Percentiles rank a stretch among this genome's conserved stretches.
Conservation (phyloP, 495 filamentous ascomycete genomes). For the Talaromyces liani region DNA sequence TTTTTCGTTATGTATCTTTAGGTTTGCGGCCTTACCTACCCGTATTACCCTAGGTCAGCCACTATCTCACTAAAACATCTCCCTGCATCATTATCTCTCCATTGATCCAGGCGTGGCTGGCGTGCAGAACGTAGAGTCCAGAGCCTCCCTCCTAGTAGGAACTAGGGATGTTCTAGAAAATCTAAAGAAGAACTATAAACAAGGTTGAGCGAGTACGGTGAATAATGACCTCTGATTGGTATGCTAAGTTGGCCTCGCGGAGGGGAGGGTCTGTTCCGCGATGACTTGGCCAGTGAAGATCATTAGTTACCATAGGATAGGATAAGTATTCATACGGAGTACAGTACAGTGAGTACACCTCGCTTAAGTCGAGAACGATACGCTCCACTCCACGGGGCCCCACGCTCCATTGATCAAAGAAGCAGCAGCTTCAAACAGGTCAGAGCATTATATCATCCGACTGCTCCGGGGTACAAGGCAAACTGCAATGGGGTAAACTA, state of each 20-base stretch:
- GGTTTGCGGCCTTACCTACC: too few species aligned
- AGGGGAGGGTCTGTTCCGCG: slow-evolving; percentile 3
- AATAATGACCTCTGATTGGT: background rate
- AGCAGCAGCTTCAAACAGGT: background rate
- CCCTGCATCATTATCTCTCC: too few species aligned
- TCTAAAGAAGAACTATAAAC: background rate
- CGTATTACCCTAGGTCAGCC: too few species aligned
- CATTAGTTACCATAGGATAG: background rate
- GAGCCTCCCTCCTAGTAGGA: too few species aligned
- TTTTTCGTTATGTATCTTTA: too few species aligned
- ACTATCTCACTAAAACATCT: too few species aligned
- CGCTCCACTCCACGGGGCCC: background rate
- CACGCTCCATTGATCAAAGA: background rate
- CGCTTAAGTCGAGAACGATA: background rate
- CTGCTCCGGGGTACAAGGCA: background rate
- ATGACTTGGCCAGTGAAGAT: background rate
- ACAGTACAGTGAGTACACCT: background rate
- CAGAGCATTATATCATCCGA: slow-evolving; percentile 3
- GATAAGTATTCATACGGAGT: too few species aligned
- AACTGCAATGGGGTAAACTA: background rate
- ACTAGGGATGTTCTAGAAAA: background rate
- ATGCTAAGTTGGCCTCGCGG: slow-evolving; percentile 1
- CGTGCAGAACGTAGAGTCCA: too few species aligned
- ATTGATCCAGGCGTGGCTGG: too few species aligned
- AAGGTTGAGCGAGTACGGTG: background rate